A percentile compares a stretch with the other conserved stretches of the same genome.
These are phyloP conservation scores for Capronia epimyces DNA, from an alignment of 2,329 filamentous ascomycete genomes.

Conservation along the genomic window DNA sequence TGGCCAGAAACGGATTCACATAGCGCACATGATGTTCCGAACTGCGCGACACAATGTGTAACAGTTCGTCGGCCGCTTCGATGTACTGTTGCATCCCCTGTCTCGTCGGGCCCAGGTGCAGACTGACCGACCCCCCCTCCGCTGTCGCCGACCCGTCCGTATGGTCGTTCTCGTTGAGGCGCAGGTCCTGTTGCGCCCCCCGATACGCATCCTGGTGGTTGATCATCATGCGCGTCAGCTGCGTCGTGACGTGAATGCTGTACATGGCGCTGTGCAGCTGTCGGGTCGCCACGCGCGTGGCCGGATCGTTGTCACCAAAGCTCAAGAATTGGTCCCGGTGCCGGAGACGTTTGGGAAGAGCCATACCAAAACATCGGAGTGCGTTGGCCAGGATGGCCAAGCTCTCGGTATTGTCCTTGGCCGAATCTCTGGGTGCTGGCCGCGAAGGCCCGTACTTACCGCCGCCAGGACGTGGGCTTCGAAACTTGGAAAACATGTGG, in stretches of 20 bases:
- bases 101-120: constrained; percentile 3
- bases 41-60: constrained; percentile 30
- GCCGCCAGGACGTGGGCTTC: constrained; percentile 14
- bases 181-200: constrained; percentile 6
- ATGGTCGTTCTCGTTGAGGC: not conserved
- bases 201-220: constrained; percentile 4
- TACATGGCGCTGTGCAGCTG: constrained; percentile 30
- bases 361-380: constrained; percentile 27
- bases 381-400: constrained; percentile 6
- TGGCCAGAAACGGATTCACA: constrained; percentile 34
- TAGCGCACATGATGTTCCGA: constrained; percentile 31
- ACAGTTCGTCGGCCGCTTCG: constrained; percentile 31
- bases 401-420: constrained; percentile 3
- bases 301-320: not conserved
- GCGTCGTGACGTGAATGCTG: constrained; percentile 34
- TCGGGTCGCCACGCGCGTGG: not conserved
- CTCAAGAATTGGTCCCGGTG: constrained; percentile 32
- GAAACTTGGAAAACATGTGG: constrained; percentile 28
- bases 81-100: constrained; percentile 29
- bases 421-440: not conserved
- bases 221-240: constrained; percentile 34
- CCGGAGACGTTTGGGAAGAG: constrained; percentile 31
- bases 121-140: constrained; percentile 1
- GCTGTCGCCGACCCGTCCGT: not conserved
- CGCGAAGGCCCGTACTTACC: not conserved